Conservation (phyloP, 2,329 filamentous ascomycete species). For the Calonectria crousiana region DNA sequence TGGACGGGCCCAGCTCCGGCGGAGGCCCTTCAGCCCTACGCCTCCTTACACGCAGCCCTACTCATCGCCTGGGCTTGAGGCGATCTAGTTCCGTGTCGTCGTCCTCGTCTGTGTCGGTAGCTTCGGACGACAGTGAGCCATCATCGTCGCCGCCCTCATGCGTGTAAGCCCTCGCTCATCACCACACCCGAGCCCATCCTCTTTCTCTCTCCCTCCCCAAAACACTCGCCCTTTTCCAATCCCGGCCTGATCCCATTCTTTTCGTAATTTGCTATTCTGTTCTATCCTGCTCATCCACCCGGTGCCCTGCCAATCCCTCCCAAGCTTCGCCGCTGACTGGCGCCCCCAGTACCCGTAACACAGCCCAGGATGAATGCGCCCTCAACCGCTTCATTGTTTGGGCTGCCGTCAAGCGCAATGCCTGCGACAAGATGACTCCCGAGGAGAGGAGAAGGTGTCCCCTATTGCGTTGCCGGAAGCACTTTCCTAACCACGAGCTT, state of each 20-base stretch:
- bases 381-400: conserved; percentile 68
- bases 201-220: background rate
- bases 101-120: conserved; percentile 41
- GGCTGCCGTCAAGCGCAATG: conserved; percentile 68
- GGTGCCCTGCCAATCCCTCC: background rate
- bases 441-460: conserved; percentile 65
- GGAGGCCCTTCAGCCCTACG: conserved; percentile 49
- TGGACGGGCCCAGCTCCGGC: conserved; percentile 44
- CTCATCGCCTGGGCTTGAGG: conserved; percentile 48
- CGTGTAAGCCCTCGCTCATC: conserved; percentile 48
- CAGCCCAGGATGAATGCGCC: conserved; percentile 62
- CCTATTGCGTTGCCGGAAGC: conserved; percentile 62
- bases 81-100: conserved; percentile 48
- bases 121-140: conserved; percentile 39
- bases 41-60: conserved; percentile 47
- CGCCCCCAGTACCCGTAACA: conserved; percentile 56
- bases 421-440: conserved; percentile 58
- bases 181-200: conserved; percentile 13
- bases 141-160: conserved; percentile 43
- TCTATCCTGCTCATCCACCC: background rate
- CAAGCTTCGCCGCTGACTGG: conserved; percentile 26
- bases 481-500: conserved; percentile 63
- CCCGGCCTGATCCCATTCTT: background rate
- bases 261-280: background rate
- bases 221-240: background rate